Base-by-base conservation (phyloP, 306 rosid species). In the Cicer judaicum region DNA sequence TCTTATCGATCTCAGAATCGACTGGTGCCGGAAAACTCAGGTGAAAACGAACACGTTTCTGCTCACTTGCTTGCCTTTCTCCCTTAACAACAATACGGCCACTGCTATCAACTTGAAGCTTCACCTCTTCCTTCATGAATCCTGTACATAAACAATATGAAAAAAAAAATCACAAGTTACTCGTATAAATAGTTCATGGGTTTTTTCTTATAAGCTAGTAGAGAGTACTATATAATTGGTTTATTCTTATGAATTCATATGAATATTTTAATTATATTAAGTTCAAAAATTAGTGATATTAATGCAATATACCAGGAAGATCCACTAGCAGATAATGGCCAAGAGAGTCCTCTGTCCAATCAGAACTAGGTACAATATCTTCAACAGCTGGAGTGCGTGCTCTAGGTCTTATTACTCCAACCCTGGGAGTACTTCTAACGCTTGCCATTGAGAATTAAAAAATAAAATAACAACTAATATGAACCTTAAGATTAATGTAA, bases 301-400 rank as follows among this genome's bases (percentile, higher is more conserved):
- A 21, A 19, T 46, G 8, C 12, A 66, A 59, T 14, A 71, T 89
- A 92, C 96, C 96, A 47, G 92, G 93, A 73, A 92, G 92, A 85
- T 87, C 91, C 56, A 92, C 86, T 5, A 88, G 41, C 63, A 92
- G 92, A 77, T 84, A 84, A 80, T 85, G 93, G 47, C 70, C 83
- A 0, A 81, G 12, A 56, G 83, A 74, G 73, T 88, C 93, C 73
- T 87, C 86, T 39, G 87, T 67, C 92, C 97, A 88, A 19, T 64
- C 89, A 21, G 85, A 86, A 73, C 19, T 72, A 36, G 97, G 96
- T 2, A 70, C 84, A 24, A 81, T 72, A 78, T 80, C 70, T 79
- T 88, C 87, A 14, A 68, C 46, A 29, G 73, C 60, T 8, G 73
- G 59, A 47, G 72, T 11, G 5, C 13, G 80, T 24, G 57, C 44